Evolutionary conservation across 1,139 yeast genomes (phyloP).

Genomic region (Fermentozyma sake): DNA sequence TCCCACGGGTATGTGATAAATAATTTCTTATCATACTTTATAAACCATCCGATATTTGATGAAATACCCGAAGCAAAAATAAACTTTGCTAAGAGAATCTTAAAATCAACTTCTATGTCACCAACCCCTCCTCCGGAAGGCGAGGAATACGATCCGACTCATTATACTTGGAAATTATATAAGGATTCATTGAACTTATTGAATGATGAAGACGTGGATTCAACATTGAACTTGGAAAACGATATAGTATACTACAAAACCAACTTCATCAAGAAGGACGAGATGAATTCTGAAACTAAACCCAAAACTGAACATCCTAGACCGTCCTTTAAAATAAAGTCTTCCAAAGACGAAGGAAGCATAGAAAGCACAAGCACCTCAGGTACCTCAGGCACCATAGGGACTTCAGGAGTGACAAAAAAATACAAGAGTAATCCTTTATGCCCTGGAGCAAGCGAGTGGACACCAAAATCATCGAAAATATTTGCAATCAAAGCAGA

Average conservation of each 20-base stretch:
- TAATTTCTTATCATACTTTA: conserved; percentile 37
- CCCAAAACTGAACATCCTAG: conserved; percentile 18
- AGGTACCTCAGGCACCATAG: background rate
- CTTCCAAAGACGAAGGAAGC: conserved; percentile 1
- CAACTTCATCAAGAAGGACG: conserved; percentile 39
- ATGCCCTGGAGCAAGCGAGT: conserved; percentile 38
- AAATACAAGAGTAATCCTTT: conserved; percentile 19
- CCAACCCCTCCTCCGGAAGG: conserved; percentile 6
- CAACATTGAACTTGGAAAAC: conserved; percentile 35
- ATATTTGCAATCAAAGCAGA: conserved; percentile 16
- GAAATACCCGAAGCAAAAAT: conserved; percentile 42
- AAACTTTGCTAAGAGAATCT: conserved; percentile 28
- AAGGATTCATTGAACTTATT: conserved; percentile 34
- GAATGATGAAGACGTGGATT: conserved; percentile 24
- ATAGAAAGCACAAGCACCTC: background rate
- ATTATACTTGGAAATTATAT: conserved; percentile 29
- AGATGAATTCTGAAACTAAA: conserved; percentile 15
- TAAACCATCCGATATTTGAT: conserved; percentile 44
- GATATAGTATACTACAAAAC: conserved; percentile 46
- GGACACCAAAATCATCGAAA: conserved; percentile 28
- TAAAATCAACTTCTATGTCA: conserved; percentile 6
- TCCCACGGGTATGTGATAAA: conserved; percentile 43
- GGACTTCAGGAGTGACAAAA: background rate
- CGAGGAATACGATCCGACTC: conserved; percentile 12
- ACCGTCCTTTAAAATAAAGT: conserved; percentile 24